Evolutionary conservation across 2,329 filamentous ascomycete genomes (phyloP).

Genomic region (Cercospora sesami): DNA sequence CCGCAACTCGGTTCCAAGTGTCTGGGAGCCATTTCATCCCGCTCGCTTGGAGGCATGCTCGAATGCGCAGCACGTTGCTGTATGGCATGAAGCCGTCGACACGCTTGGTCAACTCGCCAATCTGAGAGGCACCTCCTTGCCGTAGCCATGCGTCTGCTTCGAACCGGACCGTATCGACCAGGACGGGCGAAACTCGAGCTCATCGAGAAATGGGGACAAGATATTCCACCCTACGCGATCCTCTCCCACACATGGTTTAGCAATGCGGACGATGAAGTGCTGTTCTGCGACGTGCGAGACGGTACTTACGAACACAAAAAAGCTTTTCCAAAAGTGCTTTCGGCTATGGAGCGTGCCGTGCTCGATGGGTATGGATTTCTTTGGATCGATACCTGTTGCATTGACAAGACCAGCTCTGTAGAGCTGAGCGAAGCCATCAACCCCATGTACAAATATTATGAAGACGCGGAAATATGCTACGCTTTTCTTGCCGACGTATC

Average conservation of each 20-base stretch:
- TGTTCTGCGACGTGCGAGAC: conserved; percentile 31
- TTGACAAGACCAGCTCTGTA: conserved; percentile 23
- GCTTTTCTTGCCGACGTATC: conserved; percentile 23
- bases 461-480: conserved; percentile 16
- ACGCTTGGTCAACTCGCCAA: neutral
- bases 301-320: neutral
- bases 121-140: neutral
- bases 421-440: conserved; percentile 19
- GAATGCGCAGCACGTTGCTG: neutral
- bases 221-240: conserved; percentile 35
- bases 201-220: conserved; percentile 5
- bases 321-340: conserved; percentile 35
- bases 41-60: neutral
- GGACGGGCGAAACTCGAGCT: neutral
- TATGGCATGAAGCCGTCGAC: neutral
- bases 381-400: conserved; percentile 31
- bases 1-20: neutral
- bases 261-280: conserved; percentile 34
- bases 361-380: conserved; percentile 25
- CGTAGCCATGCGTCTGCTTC: neutral
- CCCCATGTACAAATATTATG: conserved; percentile 24
- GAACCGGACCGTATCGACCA: neutral
- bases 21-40: neutral
- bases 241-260: conserved; percentile 39
- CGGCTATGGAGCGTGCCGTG: conserved; percentile 26